A percentile compares a stretch with the other conserved stretches of the same genome.
phyloP scores from a whole-genome alignment of 768 basidiomycete genomes.

The Amyloporia xantha region DNA sequence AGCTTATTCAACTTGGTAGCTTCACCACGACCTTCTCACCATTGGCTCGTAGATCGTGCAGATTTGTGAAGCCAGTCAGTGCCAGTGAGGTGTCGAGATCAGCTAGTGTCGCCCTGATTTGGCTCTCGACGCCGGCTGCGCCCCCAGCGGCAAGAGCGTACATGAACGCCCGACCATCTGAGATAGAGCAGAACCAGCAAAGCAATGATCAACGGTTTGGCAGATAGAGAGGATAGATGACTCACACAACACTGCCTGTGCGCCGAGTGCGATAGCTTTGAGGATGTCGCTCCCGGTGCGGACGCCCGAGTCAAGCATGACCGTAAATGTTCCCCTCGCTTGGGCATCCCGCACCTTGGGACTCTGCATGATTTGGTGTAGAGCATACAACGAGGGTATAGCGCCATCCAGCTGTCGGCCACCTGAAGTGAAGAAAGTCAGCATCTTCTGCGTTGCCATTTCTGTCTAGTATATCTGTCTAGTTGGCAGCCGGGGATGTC shows the following conservation, averaged over 20 bases:
- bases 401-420: constrained; percentile 76
- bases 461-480: too few relatives aligned
- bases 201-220: too few relatives aligned
- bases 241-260: constrained; percentile 72
- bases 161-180: constrained; percentile 68
- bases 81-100: constrained; percentile 64
- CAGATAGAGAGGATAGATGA: too few relatives aligned
- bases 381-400: constrained; percentile 63
- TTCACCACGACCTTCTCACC: constrained; percentile 7
- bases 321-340: constrained; percentile 49
- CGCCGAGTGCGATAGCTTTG: constrained; percentile 81
- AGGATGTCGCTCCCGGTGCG: constrained; percentile 78
- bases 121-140: constrained; percentile 68
- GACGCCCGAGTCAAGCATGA: constrained; percentile 78
- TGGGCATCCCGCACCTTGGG: constrained; percentile 52
- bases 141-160: constrained; percentile 69
- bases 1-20: not conserved
- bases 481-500: too few relatives aligned
- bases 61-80: constrained; percentile 47
- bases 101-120: constrained; percentile 58
- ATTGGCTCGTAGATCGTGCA: constrained; percentile 57
- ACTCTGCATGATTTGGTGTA: constrained; percentile 63
- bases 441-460: too few relatives aligned
- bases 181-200: not conserved
- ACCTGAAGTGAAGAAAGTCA: constrained; percentile 33